These are phyloP conservation scores for Penicillium atrosanguineum DNA, from an alignment of 495 filamentous ascomycete genomes.

Conservation along the genomic window DNA sequence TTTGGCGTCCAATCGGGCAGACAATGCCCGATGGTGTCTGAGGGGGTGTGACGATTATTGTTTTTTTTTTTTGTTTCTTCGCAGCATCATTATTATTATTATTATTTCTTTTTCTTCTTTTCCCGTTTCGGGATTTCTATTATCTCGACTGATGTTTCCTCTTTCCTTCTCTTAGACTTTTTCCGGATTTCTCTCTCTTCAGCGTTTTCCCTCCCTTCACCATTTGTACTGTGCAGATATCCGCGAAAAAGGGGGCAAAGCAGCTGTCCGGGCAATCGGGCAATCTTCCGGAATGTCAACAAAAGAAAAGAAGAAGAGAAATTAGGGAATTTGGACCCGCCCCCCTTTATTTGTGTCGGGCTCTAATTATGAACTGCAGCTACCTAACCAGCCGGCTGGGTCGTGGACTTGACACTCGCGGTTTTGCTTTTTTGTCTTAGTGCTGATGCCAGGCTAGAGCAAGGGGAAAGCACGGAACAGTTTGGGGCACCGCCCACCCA, in stretches of 20 bases:
- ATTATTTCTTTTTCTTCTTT: background rate
- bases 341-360: slow-evolving; percentile 7
- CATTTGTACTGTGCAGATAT: slow-evolving; percentile 3
- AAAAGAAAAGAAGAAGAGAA: background rate
- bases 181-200: background rate
- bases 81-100: too few species aligned
- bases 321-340: background rate
- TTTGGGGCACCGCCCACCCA: slow-evolving; percentile 6
- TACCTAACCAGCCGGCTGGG: slow-evolving; percentile 8
- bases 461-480: background rate
- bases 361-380: slow-evolving; percentile 8
- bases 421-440: slow-evolving; percentile 8
- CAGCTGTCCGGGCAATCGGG: slow-evolving; percentile 20
- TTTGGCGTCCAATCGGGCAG: slow-evolving; percentile 18
- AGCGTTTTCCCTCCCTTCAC: background rate
- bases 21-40: slow-evolving; percentile 15
- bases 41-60: background rate
- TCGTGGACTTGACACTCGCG: slow-evolving; percentile 6
- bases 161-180: background rate
- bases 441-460: background rate
- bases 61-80: slow-evolving; percentile 1
- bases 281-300: slow-evolving; percentile 16
- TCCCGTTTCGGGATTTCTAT: background rate
- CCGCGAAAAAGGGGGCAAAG: slow-evolving; percentile 13
- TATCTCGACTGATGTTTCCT: background rate